Conservation (phyloP, 805 yeast species). For the Pachysolen tannophilus region DNA sequence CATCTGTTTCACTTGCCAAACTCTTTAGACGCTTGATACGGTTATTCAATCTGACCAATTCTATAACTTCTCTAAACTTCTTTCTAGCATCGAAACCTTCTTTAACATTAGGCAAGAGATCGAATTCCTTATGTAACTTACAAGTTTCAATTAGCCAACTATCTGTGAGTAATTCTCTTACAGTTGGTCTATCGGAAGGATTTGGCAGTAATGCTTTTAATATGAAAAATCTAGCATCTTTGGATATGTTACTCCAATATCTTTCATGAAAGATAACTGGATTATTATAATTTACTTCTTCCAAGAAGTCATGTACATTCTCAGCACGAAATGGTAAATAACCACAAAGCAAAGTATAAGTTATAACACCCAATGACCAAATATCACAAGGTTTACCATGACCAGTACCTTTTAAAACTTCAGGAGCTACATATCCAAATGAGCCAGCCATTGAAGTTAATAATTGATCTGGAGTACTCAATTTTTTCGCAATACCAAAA, state of each 20-base stretch:
- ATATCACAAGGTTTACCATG: conserved; percentile 95
- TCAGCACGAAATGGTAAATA: conserved; percentile 89
- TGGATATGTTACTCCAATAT: conserved; percentile 78
- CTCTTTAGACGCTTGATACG: conserved; percentile 65
- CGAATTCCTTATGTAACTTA: conserved; percentile 27
- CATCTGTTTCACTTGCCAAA: conserved; percentile 50
- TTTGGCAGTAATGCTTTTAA: conserved; percentile 59
- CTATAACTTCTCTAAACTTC: conserved; percentile 80
- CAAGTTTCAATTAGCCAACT: conserved; percentile 62
- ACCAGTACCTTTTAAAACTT: conserved; percentile 71
- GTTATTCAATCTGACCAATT: conserved; percentile 74
- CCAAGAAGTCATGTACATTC: conserved; percentile 68
- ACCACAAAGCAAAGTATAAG: conserved; percentile 86
- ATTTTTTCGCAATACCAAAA: conserved; percentile 87
- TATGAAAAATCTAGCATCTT: conserved; percentile 76
- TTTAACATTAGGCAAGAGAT: conserved; percentile 74
- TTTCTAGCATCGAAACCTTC: conserved; percentile 77
- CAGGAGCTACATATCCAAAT: conserved; percentile 97
- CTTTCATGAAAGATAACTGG: conserved; percentile 82
- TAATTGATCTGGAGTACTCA: conserved; percentile 51
- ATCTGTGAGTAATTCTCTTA: conserved; percentile 53
- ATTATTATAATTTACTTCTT: conserved; percentile 64
- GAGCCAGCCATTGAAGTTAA: conserved; percentile 65
- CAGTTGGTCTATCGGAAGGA: conserved; percentile 64
- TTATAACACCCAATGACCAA: conserved; percentile 92